Percentiles rank a stretch among this genome's conserved stretches.
Conservation (phyloP, 129 eudicot species). For the Tagetes erecta region DNA sequence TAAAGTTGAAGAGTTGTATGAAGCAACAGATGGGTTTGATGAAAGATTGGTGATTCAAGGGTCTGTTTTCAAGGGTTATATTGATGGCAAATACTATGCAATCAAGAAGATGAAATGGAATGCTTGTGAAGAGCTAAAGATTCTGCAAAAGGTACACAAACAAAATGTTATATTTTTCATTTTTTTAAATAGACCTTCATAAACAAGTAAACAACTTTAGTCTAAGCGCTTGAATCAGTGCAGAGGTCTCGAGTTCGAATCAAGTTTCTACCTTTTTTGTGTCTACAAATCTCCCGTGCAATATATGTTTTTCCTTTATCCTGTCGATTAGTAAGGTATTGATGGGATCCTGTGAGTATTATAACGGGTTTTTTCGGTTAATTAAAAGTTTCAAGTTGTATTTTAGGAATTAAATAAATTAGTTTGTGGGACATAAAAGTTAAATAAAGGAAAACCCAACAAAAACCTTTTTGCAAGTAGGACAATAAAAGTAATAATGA, state of each 20-base stretch:
- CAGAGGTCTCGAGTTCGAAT: too few relatives aligned
- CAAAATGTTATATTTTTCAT: too few relatives aligned
- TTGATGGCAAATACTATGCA: conserved; percentile 70
- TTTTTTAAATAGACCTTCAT: too few relatives aligned
- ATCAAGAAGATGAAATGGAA: conserved; percentile 99
- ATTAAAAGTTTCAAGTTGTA: too few relatives aligned
- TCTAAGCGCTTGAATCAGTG: too few relatives aligned
- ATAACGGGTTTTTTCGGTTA: too few relatives aligned
- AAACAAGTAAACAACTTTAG: too few relatives aligned
- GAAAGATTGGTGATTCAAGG: conserved; percentile 66
- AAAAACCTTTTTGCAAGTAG: conserved; percentile 36
- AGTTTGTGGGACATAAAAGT: background rate
- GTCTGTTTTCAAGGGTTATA: conserved; percentile 73
- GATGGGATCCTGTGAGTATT: background rate
- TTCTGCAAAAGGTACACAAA: conserved; percentile 72
- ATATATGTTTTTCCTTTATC: too few relatives aligned
- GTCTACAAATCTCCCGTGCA: too few relatives aligned
- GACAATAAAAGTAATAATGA: conserved; percentile 14
- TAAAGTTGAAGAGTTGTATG: conserved; percentile 57
- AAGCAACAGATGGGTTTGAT: conserved; percentile 82
- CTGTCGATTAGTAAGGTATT: too few relatives aligned
- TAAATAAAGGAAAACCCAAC: conserved; percentile 25
- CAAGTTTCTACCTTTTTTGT: too few relatives aligned
- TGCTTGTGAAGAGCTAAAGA: conserved; percentile 94
- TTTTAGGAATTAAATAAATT: background rate